Evolutionary conservation across 176 grass and related monocot genomes (phyloP).

Genomic region (Musa itinerans): DNA sequence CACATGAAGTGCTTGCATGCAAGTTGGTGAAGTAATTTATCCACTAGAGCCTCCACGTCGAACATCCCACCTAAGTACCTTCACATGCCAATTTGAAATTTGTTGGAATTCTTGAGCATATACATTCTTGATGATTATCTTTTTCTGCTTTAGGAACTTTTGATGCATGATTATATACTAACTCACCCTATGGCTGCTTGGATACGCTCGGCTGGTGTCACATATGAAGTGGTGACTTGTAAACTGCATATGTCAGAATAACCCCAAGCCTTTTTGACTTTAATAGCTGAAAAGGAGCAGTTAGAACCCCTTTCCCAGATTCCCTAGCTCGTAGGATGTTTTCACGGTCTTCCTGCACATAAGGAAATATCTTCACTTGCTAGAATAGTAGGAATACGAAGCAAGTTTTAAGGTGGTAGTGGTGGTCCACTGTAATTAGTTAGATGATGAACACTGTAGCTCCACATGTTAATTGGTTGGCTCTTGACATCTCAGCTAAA

Average conservation of each 20-base stretch:
- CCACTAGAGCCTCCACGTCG: slow-evolving; percentile 87
- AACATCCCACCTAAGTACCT: slow-evolving; percentile 98
- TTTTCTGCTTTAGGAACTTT: not conserved
- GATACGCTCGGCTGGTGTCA: slow-evolving; percentile 47
- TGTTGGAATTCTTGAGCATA: not conserved
- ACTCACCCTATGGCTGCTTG: slow-evolving; percentile 79
- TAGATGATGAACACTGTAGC: not conserved
- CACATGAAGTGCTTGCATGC: slow-evolving; percentile 78
- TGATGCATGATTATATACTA: not conserved
- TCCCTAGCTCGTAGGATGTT: slow-evolving; percentile 69
- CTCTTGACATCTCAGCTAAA: not conserved
- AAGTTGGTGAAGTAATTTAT: slow-evolving; percentile 91
- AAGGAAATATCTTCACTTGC: not conserved
- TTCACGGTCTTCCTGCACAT: slow-evolving; percentile 72
- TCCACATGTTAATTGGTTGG: not conserved
- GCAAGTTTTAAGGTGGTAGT: not conserved
- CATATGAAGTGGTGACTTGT: slow-evolving; percentile 67
- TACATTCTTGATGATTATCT: not conserved
- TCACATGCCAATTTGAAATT: not conserved
- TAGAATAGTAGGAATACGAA: not conserved
- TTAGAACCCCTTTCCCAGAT: slow-evolving; percentile 89
- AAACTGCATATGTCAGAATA: slow-evolving; percentile 83
- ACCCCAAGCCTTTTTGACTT: slow-evolving; percentile 87
- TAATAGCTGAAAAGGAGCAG: slow-evolving; percentile 73
- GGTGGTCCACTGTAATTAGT: not conserved